A percentile compares a stretch with the other conserved stretches of the same genome.
Conservation (phyloP, 1,284 basidiomycete species). For the Tremellales sp. region DNA sequence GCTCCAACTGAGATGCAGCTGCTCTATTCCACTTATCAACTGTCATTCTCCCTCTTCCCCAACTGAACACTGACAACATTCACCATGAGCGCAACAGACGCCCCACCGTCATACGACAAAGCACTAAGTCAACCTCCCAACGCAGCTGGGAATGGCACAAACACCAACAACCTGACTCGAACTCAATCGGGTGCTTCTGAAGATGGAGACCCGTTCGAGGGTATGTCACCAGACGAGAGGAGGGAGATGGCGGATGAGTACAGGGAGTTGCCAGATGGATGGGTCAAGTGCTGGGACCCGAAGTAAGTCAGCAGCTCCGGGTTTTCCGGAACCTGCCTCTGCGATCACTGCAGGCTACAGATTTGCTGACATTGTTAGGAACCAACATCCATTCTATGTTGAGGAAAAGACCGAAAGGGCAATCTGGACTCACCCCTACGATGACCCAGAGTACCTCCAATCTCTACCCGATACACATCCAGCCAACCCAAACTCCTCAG, state of each 20-base stretch:
- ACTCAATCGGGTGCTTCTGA: not conserved
- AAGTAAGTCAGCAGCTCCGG: slow-evolving; percentile 22
- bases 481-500: slow-evolving; percentile 35
- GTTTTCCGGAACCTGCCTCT: too few relatives aligned
- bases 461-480: slow-evolving; percentile 38
- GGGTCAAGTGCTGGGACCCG: slow-evolving; percentile 43
- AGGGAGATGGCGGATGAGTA: slow-evolving; percentile 38
- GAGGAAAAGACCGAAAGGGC: slow-evolving; percentile 34
- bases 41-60: too few relatives aligned
- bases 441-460: slow-evolving; percentile 38
- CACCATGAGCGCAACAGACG: not conserved
- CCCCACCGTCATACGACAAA: not conserved
- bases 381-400: slow-evolving; percentile 40
- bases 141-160: not conserved
- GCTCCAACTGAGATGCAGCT: too few relatives aligned
- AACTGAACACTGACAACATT: not conserved
- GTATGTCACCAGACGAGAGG: slow-evolving; percentile 19
- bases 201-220: slow-evolving; percentile 2
- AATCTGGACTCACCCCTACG: slow-evolving; percentile 43
- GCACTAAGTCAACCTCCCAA: not conserved
- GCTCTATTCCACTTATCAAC: too few relatives aligned
- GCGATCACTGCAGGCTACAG: not conserved
- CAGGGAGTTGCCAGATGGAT: slow-evolving; percentile 40
- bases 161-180: not conserved
- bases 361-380: slow-evolving; percentile 10